Conservation (phyloP, 345 rosid species). For the Linum lewisii region DNA sequence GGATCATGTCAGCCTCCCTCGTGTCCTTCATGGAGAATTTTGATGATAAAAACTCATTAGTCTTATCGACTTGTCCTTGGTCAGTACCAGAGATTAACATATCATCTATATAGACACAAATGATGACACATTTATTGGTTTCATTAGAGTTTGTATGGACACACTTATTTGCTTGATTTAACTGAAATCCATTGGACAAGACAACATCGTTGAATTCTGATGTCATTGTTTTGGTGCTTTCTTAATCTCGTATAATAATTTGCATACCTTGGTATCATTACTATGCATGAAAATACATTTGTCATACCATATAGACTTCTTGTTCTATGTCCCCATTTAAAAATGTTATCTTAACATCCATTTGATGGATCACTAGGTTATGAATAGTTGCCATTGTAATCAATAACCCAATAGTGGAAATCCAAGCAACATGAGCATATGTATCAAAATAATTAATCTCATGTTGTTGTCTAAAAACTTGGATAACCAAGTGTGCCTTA, state of each 20-base stretch:
- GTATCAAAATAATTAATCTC: neutral
- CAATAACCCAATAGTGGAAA: neutral
- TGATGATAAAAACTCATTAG: neutral
- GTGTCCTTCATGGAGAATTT: neutral
- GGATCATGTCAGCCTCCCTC: neutral
- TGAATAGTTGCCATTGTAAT: neutral
- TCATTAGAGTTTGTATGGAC: neutral
- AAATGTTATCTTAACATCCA: neutral
- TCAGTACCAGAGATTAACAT: neutral
- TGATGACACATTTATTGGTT: neutral
- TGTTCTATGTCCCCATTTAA: neutral
- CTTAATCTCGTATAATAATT: neutral
- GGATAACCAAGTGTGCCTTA: neutral
- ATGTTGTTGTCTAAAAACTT: constrained; percentile 1
- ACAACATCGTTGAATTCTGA: neutral
- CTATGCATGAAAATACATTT: neutral
- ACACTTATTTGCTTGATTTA: neutral
- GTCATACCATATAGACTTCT: neutral
- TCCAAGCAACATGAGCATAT: neutral
- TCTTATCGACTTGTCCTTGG: neutral
- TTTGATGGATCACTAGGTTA: neutral
- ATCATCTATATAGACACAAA: neutral
- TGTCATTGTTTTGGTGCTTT: neutral
- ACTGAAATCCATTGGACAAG: neutral
- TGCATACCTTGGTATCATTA: neutral